A percentile compares a stretch with the other conserved stretches of the same genome.
Evolutionary conservation across 129 eudicot genomes (phyloP).

Genomic region (Calendula officinalis): DNA sequence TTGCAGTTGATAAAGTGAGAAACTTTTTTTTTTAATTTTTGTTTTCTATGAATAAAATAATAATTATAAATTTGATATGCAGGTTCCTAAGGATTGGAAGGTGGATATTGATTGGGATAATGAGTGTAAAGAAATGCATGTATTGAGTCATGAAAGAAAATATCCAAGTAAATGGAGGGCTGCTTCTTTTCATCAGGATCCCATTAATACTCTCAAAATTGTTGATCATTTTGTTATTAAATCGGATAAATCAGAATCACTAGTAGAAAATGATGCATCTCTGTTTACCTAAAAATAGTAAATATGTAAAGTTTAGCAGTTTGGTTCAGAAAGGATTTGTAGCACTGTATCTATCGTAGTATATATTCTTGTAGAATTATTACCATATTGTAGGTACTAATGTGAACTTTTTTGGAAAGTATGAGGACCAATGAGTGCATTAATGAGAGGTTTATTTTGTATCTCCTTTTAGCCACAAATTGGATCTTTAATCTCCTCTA

Average conservation of each 20-base stretch:
- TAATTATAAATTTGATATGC: slow-evolving; percentile 10
- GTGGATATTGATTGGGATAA: slow-evolving; percentile 86
- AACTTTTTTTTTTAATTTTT: neutral
- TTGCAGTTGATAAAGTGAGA: slow-evolving; percentile 88
- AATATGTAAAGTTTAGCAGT: slow-evolving; percentile 2
- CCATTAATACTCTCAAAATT: slow-evolving; percentile 59
- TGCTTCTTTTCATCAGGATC: slow-evolving; percentile 59
- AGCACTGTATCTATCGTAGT: slow-evolving; percentile 16
- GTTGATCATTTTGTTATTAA: slow-evolving; percentile 75
- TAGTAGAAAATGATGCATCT: slow-evolving; percentile 20
- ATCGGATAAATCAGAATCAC: slow-evolving; percentile 27
- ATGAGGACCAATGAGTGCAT: no score
- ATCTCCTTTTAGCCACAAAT: neutral
- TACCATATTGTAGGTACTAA: no score
- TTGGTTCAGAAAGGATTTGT: slow-evolving; percentile 10
- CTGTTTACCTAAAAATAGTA: neutral
- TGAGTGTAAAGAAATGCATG: slow-evolving; percentile 48
- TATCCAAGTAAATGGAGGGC: slow-evolving; percentile 95
- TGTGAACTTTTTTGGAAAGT: no score
- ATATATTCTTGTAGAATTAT: slow-evolving; percentile 1
- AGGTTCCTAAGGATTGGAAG: slow-evolving; percentile 99
- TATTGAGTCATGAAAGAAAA: slow-evolving; percentile 49
- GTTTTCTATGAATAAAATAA: no score
- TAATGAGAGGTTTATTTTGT: no score
- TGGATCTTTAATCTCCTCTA: neutral